These are phyloP conservation scores for Penicillium arizonense DNA, from an alignment of 495 filamentous ascomycete species.

Conservation along the genomic window DNA sequence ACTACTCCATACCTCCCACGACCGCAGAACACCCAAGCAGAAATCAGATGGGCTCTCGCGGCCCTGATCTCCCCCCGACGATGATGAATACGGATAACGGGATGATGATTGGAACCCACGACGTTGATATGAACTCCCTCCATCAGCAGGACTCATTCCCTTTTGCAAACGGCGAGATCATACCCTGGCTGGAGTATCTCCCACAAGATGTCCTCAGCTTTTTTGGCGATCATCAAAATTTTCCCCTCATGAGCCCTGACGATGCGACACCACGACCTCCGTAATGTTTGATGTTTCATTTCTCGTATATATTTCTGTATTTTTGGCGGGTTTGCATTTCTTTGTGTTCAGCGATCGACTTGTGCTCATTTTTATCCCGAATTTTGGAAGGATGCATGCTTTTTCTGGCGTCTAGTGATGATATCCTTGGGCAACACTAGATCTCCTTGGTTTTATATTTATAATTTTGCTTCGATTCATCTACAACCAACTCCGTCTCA, in stretches of 20 bases:
- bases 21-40: slow-evolving; percentile 36
- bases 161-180: slow-evolving; percentile 54
- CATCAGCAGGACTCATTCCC: slow-evolving; percentile 43
- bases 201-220: slow-evolving; percentile 60
- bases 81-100: slow-evolving; percentile 35
- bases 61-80: slow-evolving; percentile 33
- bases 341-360: slow-evolving; percentile 11
- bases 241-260: slow-evolving; percentile 34
- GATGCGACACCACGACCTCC: slow-evolving; percentile 25
- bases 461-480: background rate
- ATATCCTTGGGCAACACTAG: slow-evolving; percentile 3
- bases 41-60: slow-evolving; percentile 37
- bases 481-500: too few species aligned
- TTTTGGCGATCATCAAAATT: slow-evolving; percentile 46
- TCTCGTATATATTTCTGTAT: slow-evolving; percentile 23
- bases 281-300: slow-evolving; percentile 10
- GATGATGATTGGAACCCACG: slow-evolving; percentile 70
- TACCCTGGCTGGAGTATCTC: slow-evolving; percentile 70
- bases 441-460: background rate
- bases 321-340: slow-evolving; percentile 11
- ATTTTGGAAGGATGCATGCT: background rate
- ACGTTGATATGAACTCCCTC: slow-evolving; percentile 59
- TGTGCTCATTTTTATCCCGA: background rate
- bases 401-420: background rate
- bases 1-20: slow-evolving; percentile 28